phyloP scores from a whole-genome alignment of 495 filamentous ascomycete species.

The Venustampulla echinocandica region DNA sequence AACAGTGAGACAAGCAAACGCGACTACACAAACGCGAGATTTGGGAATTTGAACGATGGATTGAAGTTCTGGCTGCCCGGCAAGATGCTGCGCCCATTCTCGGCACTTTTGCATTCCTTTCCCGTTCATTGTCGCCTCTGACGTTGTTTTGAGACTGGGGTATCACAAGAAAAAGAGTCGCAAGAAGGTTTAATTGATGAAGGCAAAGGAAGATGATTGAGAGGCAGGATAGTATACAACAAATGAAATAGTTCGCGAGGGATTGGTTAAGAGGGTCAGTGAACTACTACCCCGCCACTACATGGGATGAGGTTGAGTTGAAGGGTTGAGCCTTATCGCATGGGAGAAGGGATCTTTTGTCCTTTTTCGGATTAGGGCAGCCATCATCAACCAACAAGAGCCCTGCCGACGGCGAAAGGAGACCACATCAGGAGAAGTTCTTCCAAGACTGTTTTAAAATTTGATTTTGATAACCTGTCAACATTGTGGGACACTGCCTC shows the following conservation, averaged over 20 bases:
- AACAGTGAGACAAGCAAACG: not conserved
- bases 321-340: not conserved
- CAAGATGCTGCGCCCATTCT: constrained; percentile 6
- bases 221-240: constrained; percentile 4
- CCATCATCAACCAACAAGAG: constrained; percentile 1
- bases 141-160: not conserved
- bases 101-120: constrained; percentile 9
- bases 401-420: constrained; percentile 1
- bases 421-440: constrained; percentile 14
- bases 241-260: not conserved
- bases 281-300: constrained; percentile 18
- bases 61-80: constrained; percentile 3
- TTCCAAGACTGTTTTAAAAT: not conserved
- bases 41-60: constrained; percentile 6
- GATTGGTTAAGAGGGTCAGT: constrained; percentile 10
- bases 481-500: too few relatives aligned
- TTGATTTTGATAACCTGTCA: too few relatives aligned
- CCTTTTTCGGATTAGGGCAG: constrained; percentile 15
- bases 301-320: not conserved
- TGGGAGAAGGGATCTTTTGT: constrained; percentile 15
- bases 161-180: not conserved
- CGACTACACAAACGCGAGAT: constrained; percentile 5
- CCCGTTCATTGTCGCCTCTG: constrained; percentile 1
- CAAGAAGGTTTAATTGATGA: too few relatives aligned
- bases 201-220: not conserved